A percentile compares a stretch with the other conserved stretches of the same genome.
phyloP scores from a whole-genome alignment of 352 stramenopile genomes.

The Phytophthora sp. region DNA sequence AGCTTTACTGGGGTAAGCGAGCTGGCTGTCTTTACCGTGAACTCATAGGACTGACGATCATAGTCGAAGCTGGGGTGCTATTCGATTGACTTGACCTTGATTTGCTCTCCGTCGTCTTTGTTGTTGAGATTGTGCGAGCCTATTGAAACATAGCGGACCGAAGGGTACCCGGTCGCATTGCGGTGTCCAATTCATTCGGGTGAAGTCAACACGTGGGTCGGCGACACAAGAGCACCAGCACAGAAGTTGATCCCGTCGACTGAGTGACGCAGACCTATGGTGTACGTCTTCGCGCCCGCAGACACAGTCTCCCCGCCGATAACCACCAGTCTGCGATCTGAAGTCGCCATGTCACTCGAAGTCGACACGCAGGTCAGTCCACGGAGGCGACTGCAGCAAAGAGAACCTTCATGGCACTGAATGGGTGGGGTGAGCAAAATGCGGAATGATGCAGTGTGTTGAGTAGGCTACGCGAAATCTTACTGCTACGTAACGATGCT shows the following conservation, averaged over 20 bases:
- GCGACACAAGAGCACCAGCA: background rate
- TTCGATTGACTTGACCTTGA: slow-evolving; percentile 5
- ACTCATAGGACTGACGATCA: slow-evolving; percentile 28
- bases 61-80: background rate
- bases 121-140: slow-evolving; percentile 18
- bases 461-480: too few species aligned
- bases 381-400: background rate
- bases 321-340: background rate
- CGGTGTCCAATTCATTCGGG: background rate
- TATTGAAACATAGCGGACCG: slow-evolving; percentile 5
- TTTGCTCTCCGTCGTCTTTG: slow-evolving; percentile 17
- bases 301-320: background rate
- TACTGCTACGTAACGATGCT: too few species aligned
- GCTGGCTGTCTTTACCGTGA: slow-evolving; percentile 34
- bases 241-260: background rate
- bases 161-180: too few species aligned
- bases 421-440: background rate
- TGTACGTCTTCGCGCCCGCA: background rate
- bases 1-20: slow-evolving; percentile 37
- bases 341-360: background rate
- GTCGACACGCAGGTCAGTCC: background rate
- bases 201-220: background rate
- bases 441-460: too few species aligned
- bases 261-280: background rate
- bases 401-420: background rate